Base-by-base conservation (phyloP, 768 basidiomycete genomes). In the Strobilomyces echinocephalus region DNA sequence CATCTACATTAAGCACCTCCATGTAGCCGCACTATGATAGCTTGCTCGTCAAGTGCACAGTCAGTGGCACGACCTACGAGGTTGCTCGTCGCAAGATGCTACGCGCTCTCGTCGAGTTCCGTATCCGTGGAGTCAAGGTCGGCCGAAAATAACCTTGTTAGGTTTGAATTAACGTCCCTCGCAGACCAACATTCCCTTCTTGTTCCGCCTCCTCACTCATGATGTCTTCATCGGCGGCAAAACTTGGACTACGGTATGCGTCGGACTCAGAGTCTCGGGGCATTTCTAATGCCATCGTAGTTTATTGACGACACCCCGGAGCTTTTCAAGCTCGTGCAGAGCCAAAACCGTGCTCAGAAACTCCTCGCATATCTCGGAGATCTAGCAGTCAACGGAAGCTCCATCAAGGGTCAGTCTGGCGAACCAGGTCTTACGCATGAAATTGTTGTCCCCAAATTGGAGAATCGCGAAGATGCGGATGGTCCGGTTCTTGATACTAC, bases 281-380 rank as follows among this genome's bases (percentile, higher is more conserved):
- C 41, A 38, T 51, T 45, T 18, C 46, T 67, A 28, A 69, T 35
- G 34, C 31, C 12, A 11, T 45, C 47, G 9, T 63, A 93, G 91
- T 98, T 99, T 79, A 98, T 99, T 72, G 97, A 99, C 65, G 97
- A 99, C 72, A 97, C 95, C 1, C 95, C 93, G n/a, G 94, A 97
- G 67, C 83, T 99, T 58, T 99, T 98, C 85, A 97, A 95, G 73
- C 84, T 99, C 52, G 95, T 99, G 8, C 89, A 92, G 64, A 93
- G 88, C 62, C 95, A 95, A 73, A 99, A 99, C 74, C 90, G 97
- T 73, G 97, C 97, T 4, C 95, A 97, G 73, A 98, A 98, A 71
- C 75, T 99, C 50, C 80, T 99, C 43, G 88, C 93, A 7, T 99
- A 98, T 73, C 87, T 99, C 34, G 97, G 97, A 57, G 97, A 99